Percentiles rank a stretch among this genome's conserved stretches.
phyloP scores from a whole-genome alignment of 352 stramenopile genomes.

The Phytopythium boreale region DNA sequence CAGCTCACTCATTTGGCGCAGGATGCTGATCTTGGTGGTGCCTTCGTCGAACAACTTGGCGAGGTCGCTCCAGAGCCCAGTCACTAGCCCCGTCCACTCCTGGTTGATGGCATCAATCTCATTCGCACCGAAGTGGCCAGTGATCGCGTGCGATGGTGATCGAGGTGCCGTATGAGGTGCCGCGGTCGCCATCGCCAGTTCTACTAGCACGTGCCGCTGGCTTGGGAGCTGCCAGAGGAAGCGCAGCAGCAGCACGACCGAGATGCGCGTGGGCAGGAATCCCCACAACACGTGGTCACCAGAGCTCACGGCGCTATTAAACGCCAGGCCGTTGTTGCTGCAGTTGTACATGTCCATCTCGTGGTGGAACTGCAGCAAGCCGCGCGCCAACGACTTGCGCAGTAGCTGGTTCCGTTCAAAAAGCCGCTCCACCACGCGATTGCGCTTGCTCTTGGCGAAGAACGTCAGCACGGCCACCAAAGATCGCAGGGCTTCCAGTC shows the following conservation, averaged over 20 bases:
- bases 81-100: conserved; percentile 55
- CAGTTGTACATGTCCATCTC: conserved; percentile 76
- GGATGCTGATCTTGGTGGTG: conserved; percentile 52
- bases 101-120: conserved; percentile 16
- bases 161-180: conserved; percentile 8
- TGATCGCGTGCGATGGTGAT: background rate
- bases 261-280: conserved; percentile 61
- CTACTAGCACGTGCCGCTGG: conserved; percentile 33
- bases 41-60: conserved; percentile 68
- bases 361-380: conserved; percentile 61
- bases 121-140: background rate
- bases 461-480: conserved; percentile 57
- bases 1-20: conserved; percentile 63
- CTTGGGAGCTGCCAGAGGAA: conserved; percentile 64
- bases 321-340: conserved; percentile 63
- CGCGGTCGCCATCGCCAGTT: conserved; percentile 16
- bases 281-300: conserved; percentile 73
- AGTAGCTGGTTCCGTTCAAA: conserved; percentile 46
- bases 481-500: conserved; percentile 56
- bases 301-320: conserved; percentile 55
- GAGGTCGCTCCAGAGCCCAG: conserved; percentile 67
- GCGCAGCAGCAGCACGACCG: conserved; percentile 51
- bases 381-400: conserved; percentile 28
- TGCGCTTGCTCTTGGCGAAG: conserved; percentile 47
- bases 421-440: conserved; percentile 26